These are phyloP conservation scores for Apiospora koreana DNA, from an alignment of 2,329 filamentous ascomycete species.

Conservation along the genomic window DNA sequence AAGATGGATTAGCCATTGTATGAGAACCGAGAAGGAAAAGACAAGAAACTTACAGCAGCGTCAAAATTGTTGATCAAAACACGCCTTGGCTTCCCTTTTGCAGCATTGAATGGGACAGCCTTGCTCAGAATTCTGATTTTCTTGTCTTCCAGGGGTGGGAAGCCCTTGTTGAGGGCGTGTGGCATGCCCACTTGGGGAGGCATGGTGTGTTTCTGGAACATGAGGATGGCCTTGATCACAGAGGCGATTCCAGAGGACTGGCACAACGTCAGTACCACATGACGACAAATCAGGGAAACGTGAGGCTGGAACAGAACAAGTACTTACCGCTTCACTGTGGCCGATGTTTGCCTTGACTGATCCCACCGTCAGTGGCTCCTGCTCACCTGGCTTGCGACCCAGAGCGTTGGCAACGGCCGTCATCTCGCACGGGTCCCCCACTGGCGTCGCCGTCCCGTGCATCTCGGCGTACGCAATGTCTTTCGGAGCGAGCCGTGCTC, in stretches of 20 bases:
- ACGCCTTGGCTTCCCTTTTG: background rate
- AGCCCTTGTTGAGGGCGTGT: too few species aligned
- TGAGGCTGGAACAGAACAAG: too few species aligned
- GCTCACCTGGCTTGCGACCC: background rate
- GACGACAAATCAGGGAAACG: too few species aligned
- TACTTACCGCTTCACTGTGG: background rate
- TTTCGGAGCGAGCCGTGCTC: background rate
- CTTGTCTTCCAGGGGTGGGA: background rate
- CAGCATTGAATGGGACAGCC: background rate
- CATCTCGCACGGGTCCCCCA: background rate
- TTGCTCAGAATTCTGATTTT: background rate
- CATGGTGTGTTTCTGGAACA: background rate
- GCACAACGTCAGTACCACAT: too few species aligned
- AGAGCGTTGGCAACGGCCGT: background rate
- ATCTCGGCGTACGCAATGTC: background rate
- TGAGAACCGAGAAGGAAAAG: too few species aligned
- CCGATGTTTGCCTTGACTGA: constrained; percentile 4
- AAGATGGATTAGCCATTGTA: too few species aligned
- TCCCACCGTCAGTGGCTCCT: background rate
- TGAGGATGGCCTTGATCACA: background rate
- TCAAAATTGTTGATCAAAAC: constrained; percentile 7
- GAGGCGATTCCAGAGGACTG: background rate
- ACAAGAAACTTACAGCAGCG: background rate
- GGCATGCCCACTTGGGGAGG: background rate
- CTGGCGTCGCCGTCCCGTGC: constrained; percentile 1